These are phyloP conservation scores for Colletotrichum higginsianum DNA, from an alignment of 2,329 filamentous ascomycete genomes.

Conservation along the genomic window DNA sequence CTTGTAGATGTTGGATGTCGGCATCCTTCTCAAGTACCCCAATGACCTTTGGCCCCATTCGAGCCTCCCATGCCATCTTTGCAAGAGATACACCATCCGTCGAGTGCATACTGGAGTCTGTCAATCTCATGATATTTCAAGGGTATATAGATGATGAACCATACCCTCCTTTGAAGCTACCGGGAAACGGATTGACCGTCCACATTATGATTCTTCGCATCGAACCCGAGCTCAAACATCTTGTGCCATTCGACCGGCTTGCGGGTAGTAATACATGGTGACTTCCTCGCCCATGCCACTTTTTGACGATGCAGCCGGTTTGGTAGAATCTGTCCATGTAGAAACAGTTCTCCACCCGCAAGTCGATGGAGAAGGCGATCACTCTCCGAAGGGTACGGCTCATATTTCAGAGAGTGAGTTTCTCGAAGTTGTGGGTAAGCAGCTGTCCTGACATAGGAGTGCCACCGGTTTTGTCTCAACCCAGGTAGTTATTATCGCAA, in stretches of 20 bases:
- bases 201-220: conserved; percentile 57
- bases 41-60: conserved; percentile 57
- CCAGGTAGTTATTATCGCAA: too few species aligned
- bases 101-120: conserved; percentile 54
- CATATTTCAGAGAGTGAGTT: conserved; percentile 44
- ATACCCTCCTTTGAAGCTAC: conserved; percentile 56
- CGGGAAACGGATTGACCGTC: conserved; percentile 59
- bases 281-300: conserved; percentile 54
- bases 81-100: conserved; percentile 57
- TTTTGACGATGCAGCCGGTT: conserved; percentile 58
- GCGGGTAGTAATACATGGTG: conserved; percentile 55
- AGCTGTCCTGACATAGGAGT: too few species aligned
- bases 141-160: background rate
- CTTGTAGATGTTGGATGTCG: conserved; percentile 54
- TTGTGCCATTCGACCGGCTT: conserved; percentile 59
- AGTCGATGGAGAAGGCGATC: conserved; percentile 52
- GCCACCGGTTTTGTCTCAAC: too few species aligned
- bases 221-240: conserved; percentile 57
- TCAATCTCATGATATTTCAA: background rate
- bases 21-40: conserved; percentile 56
- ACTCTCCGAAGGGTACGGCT: conserved; percentile 50
- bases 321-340: conserved; percentile 50
- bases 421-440: too few species aligned
- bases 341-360: conserved; percentile 50
- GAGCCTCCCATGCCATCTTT: conserved; percentile 60